phyloP scores from a whole-genome alignment of 2,329 filamentous ascomycete species.

The Claviceps spartinae region DNA sequence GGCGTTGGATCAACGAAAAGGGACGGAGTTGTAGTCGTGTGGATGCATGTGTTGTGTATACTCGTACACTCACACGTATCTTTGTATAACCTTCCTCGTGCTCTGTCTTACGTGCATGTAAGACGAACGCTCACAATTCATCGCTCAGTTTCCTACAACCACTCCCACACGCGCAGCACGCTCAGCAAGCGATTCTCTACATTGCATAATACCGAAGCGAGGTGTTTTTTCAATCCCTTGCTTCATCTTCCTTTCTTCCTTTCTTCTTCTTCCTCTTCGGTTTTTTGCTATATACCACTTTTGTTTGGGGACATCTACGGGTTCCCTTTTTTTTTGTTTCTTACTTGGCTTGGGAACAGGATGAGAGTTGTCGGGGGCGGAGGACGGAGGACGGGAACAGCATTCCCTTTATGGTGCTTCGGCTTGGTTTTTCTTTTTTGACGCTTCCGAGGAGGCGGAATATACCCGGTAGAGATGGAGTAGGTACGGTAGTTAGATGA shows the following conservation, averaged over 20 bases:
- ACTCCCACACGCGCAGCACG: background rate
- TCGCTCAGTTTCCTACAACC: background rate
- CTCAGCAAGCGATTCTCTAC: background rate
- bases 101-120: no score
- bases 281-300: conserved; percentile 4
- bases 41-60: no score
- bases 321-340: background rate
- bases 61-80: no score
- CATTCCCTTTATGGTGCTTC: background rate
- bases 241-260: no score
- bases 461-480: conserved; percentile 2
- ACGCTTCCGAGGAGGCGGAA: background rate
- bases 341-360: background rate
- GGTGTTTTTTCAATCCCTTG: background rate
- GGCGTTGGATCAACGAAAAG: no score
- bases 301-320: background rate
- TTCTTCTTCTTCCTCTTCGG: background rate
- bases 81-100: no score
- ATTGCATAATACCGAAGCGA: background rate
- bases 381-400: background rate
- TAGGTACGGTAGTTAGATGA: background rate
- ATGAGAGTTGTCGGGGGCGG: background rate
- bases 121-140: background rate
- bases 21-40: no score
- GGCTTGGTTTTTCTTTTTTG: background rate